Evolutionary conservation across 73 alveolate species (phyloP), one percentile per base, ranked within the genome.

Genomic region (Uronychia setigera): DNA sequence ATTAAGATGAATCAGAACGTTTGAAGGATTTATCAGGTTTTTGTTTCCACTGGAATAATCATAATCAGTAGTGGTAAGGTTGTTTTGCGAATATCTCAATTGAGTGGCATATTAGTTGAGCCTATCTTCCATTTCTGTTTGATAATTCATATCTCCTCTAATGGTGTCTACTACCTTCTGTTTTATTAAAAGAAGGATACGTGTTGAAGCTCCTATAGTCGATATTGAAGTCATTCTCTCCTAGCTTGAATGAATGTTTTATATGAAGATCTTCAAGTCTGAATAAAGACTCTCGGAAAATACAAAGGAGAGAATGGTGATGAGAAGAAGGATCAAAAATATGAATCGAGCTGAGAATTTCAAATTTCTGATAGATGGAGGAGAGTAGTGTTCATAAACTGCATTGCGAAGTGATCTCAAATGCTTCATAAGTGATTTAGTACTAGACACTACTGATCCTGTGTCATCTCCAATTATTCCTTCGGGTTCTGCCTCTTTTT

Each of bases 361-460:
- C 28, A 86, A 76, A 35, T 78, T 86, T 31, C 35, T 1, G 83
- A 86, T 86, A 32, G 79, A 31, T 33, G 82, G 80, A 9, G 92
- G 92, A 31, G 83, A 59, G 78, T 86, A 86, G 29, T 67, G 74
- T 35, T 86, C 92, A 60, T 86, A 86, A 27, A 86, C 79, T 11
- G 92, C 92, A 58, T 86, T 86, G 5, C 92, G 29, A 14, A 86
- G 79, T 1, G 67, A 34, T 33, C 92, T 58, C 28, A 86, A 46
- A 32, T 86, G 88, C 74, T 85, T 86, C 60, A 79, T 59, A 26
- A 86, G 80, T 14, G 57, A 26, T 77, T 85, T 85, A 31, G 80
- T 35, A 33, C 77, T 84, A 26, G 86, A 77, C 1, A 84, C 67
- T 0, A 85, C 91, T 25, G 86, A 76, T 0, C 91, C 91, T 1